Evolutionary conservation across 208 protist species (phyloP).

Genomic region (Trypanosoma boissoni): DNA sequence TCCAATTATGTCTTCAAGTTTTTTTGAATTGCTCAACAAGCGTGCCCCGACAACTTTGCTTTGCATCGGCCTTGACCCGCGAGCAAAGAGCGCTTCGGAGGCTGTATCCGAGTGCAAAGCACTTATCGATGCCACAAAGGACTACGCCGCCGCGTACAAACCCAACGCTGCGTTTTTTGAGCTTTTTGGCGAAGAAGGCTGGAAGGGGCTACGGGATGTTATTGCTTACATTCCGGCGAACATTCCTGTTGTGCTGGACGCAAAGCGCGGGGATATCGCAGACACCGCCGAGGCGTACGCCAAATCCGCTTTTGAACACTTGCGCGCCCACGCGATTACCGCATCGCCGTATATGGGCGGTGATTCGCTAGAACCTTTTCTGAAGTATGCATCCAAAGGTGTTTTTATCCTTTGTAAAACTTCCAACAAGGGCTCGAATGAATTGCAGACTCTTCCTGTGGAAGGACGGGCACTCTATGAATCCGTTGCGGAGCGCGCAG

Average conservation of each 20-base stretch:
- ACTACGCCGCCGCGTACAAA: constrained; percentile 87
- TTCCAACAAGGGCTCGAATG: constrained; percentile 86
- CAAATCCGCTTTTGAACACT: constrained; percentile 72
- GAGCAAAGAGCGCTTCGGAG: constrained; percentile 51
- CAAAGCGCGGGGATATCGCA: constrained; percentile 88
- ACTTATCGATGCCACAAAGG: constrained; percentile 73
- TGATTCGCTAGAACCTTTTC: constrained; percentile 77
- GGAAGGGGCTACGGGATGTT: constrained; percentile 58
- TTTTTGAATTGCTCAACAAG: constrained; percentile 85
- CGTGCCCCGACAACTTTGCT: constrained; percentile 76
- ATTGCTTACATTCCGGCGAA: constrained; percentile 60
- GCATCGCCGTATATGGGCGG: constrained; percentile 87
- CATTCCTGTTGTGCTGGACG: constrained; percentile 86
- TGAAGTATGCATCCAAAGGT: constrained; percentile 68
- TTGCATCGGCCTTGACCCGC: constrained; percentile 85
- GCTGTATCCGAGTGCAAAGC: constrained; percentile 69
- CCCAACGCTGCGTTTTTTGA: constrained; percentile 91
- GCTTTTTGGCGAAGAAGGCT: constrained; percentile 69
- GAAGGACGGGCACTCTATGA: constrained; percentile 68
- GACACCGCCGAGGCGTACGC: constrained; percentile 86
- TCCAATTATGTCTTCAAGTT: constrained; percentile 20
- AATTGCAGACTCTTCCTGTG: constrained; percentile 73
- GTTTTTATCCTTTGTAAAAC: constrained; percentile 90
- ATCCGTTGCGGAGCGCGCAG: constrained; percentile 71
- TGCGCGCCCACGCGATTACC: constrained; percentile 81